phyloP scores from a whole-genome alignment of 805 yeast species.

The Pichia occidentalis region DNA sequence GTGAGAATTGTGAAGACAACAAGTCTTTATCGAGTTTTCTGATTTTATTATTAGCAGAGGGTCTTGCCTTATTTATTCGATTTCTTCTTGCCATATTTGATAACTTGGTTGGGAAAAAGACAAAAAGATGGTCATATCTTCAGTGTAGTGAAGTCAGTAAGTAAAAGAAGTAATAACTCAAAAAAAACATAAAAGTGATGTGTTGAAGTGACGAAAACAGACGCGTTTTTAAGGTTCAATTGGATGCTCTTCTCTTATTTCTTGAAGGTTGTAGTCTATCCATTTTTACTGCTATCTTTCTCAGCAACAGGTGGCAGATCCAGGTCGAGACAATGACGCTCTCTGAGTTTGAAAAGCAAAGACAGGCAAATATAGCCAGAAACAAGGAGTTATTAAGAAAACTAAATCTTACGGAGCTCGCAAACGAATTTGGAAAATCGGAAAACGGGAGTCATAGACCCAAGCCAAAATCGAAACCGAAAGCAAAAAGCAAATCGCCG shows the following conservation, averaged over 20 bases:
- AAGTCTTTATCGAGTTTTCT: slow-evolving; percentile 10
- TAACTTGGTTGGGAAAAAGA: background rate
- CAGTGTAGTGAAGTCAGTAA: too few species aligned
- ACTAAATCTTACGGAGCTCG: slow-evolving; percentile 57
- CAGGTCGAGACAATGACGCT: slow-evolving; percentile 25
- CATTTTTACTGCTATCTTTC: too few species aligned
- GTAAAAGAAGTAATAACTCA: background rate
- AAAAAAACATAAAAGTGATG: background rate
- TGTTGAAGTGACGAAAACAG: too few species aligned
- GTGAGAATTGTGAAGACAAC: slow-evolving; percentile 9
- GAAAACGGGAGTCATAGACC: slow-evolving; percentile 1
- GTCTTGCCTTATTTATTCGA: slow-evolving; percentile 6
- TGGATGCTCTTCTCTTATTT: too few species aligned
- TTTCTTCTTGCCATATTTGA: background rate
- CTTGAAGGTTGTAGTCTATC: too few species aligned
- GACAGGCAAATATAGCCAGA: slow-evolving; percentile 75
- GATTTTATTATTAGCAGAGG: slow-evolving; percentile 14
- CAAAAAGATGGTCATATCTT: too few species aligned
- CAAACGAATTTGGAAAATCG: slow-evolving; percentile 27
- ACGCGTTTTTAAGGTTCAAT: too few species aligned
- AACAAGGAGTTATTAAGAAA: slow-evolving; percentile 69
- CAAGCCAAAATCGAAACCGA: slow-evolving; percentile 11
- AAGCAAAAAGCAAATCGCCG: slow-evolving; percentile 13
- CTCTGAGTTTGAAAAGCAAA: slow-evolving; percentile 63
- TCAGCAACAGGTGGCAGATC: too few species aligned